Percentiles rank a stretch among this genome's conserved stretches.
Conservation (phyloP, 768 basidiomycete genomes). For the Serendipita vermifera region DNA sequence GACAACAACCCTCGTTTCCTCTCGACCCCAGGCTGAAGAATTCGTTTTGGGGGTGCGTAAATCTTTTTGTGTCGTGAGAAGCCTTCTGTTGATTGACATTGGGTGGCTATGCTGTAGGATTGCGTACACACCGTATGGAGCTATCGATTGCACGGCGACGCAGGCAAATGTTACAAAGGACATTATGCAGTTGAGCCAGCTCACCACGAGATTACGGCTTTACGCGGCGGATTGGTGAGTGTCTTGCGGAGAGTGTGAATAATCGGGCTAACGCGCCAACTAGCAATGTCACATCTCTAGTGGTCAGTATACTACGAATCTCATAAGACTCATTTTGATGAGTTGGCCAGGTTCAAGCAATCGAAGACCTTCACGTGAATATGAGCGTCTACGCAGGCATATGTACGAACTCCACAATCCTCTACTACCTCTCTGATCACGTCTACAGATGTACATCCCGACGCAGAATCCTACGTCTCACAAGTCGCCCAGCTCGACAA, state of each 20-base stretch:
- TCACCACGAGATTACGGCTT: conserved; percentile 1
- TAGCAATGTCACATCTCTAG: conserved; percentile 1
- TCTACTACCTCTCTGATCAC: no score
- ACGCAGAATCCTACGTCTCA: neutral
- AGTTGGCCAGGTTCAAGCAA: conserved; percentile 3
- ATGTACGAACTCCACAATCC: no score
- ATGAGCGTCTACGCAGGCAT: neutral
- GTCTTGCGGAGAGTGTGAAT: no score
- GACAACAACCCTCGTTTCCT: neutral
- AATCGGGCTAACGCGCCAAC: no score
- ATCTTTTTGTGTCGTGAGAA: neutral
- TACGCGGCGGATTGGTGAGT: neutral
- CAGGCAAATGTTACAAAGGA: conserved; percentile 9
- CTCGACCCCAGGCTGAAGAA: neutral
- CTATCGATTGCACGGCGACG: neutral
- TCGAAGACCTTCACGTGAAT: neutral
- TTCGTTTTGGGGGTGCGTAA: conserved; percentile 5
- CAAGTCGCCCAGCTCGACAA: conserved; percentile 1
- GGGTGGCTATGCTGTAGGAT: neutral
- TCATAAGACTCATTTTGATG: no score
- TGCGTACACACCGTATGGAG: conserved; percentile 1
- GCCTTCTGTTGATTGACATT: neutral
- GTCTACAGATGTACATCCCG: conserved; percentile 1
- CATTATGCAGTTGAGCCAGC: neutral
- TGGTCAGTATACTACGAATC: no score